Evolutionary conservation across 1,284 basidiomycete species (phyloP).

Genomic region (Coriolopsis trogii): DNA sequence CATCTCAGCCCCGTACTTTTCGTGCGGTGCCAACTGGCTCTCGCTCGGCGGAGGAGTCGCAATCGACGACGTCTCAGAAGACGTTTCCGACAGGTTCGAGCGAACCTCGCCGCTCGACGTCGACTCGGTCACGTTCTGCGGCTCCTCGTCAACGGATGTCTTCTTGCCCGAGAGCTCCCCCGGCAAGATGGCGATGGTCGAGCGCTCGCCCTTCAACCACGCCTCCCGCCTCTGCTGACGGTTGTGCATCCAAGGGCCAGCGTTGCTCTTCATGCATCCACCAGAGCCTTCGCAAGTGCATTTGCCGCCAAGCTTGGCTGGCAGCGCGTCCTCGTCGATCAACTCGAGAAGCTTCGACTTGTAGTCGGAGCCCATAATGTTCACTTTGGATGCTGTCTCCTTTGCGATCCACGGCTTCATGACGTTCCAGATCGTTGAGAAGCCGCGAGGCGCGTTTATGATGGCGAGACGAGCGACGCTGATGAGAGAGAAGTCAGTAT

Average conservation of each 20-base stretch:
- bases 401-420: constrained; percentile 73
- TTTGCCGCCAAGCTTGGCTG: constrained; percentile 44
- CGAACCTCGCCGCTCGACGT: not conserved
- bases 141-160: no score
- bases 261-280: constrained; percentile 62
- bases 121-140: not conserved
- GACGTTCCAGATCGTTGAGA: constrained; percentile 69
- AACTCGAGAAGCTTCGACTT: constrained; percentile 53
- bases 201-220: constrained; percentile 36
- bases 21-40: no score
- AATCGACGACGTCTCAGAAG: constrained; percentile 15
- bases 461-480: constrained; percentile 73
- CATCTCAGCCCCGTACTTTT: no score
- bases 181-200: constrained; percentile 22
- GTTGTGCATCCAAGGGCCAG: constrained; percentile 71
- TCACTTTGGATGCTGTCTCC: constrained; percentile 68
- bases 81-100: constrained; percentile 11
- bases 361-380: constrained; percentile 64
- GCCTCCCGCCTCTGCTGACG: constrained; percentile 53
- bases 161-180: constrained; percentile 11
- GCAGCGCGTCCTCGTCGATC: constrained; percentile 57
- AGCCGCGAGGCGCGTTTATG: constrained; percentile 70
- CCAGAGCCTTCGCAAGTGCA: constrained; percentile 58
- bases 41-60: constrained; percentile 3
- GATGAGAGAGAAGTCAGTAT: not conserved